Evolutionary conservation across 352 stramenopile species (phyloP), one percentile per base, ranked within the genome.

Genomic region (Phytophthora idaei): DNA sequence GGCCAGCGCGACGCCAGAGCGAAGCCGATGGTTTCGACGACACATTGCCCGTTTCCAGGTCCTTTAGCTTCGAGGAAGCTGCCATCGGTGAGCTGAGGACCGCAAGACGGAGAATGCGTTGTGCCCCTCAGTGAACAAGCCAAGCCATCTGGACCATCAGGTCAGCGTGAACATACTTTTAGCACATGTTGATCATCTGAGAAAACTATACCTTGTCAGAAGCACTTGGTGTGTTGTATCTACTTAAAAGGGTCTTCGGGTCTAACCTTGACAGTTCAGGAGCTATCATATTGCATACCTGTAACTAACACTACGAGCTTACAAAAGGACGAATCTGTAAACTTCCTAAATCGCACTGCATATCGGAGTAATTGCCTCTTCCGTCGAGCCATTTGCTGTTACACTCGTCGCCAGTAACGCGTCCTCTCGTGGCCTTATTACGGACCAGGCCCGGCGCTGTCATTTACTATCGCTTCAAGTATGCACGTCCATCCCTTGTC

Each of bases 31-130:
- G 39, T 61, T 73, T 73, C 10, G 10, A 14, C 44, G 56, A 53
- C 51, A 27, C 51, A 32, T 50, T n/a, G 7, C 56, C 59, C 4
- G 25, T 34, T 45, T 73, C 66, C 21, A 73, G 42, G 49, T 73
- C 65, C 9, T 71, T 60, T 1, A 5, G 27, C 34, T 52, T 61
- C 17, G 27, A 46, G 10, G n/a, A 36, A 9, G 28, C 17, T 29
- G 54, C n/a, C 29, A 52, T 52, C 29, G 42, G 12, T 25, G 45
- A 25, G 31, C 6, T 37, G 25, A 17, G 4, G 55, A 44, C 28
- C 4, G 63, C 15, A 17, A 60, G 41, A 61, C 12, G 62, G 41
- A 28, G 50, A 70, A 21, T 21, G 21, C 21, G 21, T 21, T 0
- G 21, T 21, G 21, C 21, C 21, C 21, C 21, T 21, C 0, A 21